phyloP scores from a whole-genome alignment of 2,329 filamentous ascomycete genomes.

The Clonostachys byssicola region DNA sequence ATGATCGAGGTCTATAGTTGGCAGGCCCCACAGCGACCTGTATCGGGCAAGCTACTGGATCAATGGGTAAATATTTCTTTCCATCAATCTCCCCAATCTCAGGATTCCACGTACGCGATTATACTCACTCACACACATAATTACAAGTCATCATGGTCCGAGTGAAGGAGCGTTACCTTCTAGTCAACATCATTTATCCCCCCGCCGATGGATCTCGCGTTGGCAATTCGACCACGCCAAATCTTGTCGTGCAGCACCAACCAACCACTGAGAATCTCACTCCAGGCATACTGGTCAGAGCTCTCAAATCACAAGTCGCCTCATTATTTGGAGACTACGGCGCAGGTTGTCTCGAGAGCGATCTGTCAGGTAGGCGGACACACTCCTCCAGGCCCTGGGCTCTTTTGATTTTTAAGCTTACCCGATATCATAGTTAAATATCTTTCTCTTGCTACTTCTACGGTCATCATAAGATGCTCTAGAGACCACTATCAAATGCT shows the following conservation, averaged over 20 bases:
- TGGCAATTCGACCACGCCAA: conserved; percentile 35
- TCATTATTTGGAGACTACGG: conserved; percentile 88
- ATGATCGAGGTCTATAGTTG: background rate
- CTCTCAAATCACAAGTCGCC: conserved; percentile 66
- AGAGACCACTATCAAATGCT: conserved; percentile 81
- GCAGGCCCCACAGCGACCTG: background rate
- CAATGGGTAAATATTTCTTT: too few species aligned
- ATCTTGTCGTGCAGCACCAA: conserved; percentile 70
- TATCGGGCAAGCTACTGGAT: background rate
- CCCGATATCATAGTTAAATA: conserved; percentile 71
- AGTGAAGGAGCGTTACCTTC: conserved; percentile 90
- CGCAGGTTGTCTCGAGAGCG: conserved; percentile 65
- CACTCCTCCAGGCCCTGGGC: background rate
- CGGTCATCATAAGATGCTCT: conserved; percentile 82
- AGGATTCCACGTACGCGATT: too few species aligned
- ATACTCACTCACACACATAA: too few species aligned
- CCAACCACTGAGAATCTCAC: conserved; percentile 73
- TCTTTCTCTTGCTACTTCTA: conserved; percentile 85
- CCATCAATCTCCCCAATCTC: too few species aligned
- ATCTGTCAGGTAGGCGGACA: conserved; percentile 56
- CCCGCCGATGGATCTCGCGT: conserved; percentile 27
- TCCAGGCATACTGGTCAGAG: conserved; percentile 58
- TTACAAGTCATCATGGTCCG: conserved; percentile 67
- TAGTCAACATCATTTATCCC: conserved; percentile 92
- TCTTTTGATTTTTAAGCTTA: background rate